Conservation (phyloP, 768 basidiomycete species). For the Dendrothele bispora region DNA sequence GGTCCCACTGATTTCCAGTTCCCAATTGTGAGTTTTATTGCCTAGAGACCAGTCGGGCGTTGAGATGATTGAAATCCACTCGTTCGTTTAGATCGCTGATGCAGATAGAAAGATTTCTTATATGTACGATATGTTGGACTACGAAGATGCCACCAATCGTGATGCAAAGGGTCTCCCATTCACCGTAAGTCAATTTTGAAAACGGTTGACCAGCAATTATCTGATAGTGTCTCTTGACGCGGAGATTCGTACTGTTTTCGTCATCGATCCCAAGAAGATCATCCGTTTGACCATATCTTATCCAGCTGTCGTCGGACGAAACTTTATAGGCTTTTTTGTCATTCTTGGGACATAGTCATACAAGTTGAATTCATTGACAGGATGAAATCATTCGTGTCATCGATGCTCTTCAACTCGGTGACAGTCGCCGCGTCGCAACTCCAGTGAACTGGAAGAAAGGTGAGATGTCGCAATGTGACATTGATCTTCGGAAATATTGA, state of each 20-base stretch:
- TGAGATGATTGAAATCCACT: neutral
- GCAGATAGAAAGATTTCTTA: constrained; percentile 57
- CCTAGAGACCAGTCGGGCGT: neutral
- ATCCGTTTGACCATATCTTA: constrained; percentile 69
- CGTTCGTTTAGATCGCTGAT: constrained; percentile 57
- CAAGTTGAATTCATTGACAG: neutral
- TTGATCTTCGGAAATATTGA: no score
- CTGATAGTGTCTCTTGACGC: neutral
- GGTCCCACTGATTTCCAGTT: constrained; percentile 54
- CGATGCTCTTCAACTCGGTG: constrained; percentile 72
- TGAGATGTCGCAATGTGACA: no score
- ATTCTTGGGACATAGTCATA: no score
- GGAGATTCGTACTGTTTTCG: constrained; percentile 70
- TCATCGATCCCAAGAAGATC: constrained; percentile 74
- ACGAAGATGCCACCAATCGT: constrained; percentile 66
- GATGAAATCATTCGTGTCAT: constrained; percentile 38
- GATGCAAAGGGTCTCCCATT: constrained; percentile 67
- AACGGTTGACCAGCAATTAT: neutral
- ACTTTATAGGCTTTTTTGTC: constrained; percentile 46
- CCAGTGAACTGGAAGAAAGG: constrained; percentile 70
- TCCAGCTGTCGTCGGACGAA: constrained; percentile 74
- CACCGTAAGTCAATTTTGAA: constrained; percentile 44
- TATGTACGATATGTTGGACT: constrained; percentile 74
- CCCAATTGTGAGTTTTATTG: constrained; percentile 62
- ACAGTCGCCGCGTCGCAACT: constrained; percentile 57